phyloP scores from a whole-genome alignment of 306 rosid genomes.

The Pterocarpus macrocarpus region DNA sequence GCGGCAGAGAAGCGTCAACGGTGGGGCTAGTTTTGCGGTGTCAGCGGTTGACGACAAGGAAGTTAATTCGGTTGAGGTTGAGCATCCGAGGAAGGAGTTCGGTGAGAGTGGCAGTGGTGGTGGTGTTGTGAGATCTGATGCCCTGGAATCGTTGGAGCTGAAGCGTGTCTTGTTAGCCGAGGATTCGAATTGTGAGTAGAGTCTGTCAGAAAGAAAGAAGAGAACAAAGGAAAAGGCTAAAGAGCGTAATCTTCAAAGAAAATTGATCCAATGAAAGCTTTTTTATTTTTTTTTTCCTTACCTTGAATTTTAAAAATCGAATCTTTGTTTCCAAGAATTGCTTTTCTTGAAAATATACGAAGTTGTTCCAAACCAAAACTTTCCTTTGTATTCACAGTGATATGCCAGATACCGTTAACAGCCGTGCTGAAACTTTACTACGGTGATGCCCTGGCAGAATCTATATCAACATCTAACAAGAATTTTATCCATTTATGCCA shows the following conservation, averaged over 20 bases:
- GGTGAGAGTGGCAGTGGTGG: slow-evolving; percentile 37
- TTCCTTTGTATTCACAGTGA: no score
- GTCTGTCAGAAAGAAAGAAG: no score
- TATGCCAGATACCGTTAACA: no score
- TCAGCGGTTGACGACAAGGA: slow-evolving; percentile 52
- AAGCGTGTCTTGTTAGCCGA: slow-evolving; percentile 67
- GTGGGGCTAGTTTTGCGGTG: slow-evolving; percentile 45
- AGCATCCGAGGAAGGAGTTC: slow-evolving; percentile 51
- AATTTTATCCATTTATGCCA: background rate
- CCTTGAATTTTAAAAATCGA: no score
- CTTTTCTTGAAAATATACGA: no score
- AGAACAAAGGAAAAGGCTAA: no score
- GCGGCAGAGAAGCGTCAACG: slow-evolving; percentile 70
- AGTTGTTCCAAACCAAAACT: no score
- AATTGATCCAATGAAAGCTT: no score
- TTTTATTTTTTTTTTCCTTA: no score
- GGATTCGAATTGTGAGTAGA: slow-evolving; percentile 76
- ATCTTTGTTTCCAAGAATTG: no score
- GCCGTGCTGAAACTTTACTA: no score
- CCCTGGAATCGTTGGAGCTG: slow-evolving; percentile 69
- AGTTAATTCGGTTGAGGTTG: slow-evolving; percentile 49
- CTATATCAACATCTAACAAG: background rate
- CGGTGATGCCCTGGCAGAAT: background rate
- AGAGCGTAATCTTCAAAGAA: no score
- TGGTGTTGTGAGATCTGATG: slow-evolving; percentile 52